Evolutionary conservation across 169 alveolate species (phyloP).

Genomic region (Amoebophrya sp.): DNA sequence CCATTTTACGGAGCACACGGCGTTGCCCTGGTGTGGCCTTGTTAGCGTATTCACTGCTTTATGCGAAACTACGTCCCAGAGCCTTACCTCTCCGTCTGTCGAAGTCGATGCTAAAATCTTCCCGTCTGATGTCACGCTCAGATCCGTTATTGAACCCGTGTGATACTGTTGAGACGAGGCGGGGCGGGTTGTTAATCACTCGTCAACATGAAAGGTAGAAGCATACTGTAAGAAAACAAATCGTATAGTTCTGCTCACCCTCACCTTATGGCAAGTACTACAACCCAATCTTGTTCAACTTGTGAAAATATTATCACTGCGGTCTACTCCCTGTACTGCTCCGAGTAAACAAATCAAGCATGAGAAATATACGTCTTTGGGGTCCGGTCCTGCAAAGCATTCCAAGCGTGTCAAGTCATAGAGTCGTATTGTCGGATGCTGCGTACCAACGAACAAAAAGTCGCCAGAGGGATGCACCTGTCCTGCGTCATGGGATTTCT

Average conservation of each 20-base stretch:
- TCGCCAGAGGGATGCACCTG: slow-evolving; percentile 16
- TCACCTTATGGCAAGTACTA: no score
- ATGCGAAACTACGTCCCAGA: not conserved
- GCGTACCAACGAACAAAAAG: not conserved
- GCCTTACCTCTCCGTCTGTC: not conserved
- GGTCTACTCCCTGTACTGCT: no score
- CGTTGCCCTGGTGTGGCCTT: not conserved
- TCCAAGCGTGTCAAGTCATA: not conserved
- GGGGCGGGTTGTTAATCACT: no score
- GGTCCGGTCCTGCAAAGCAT: not conserved
- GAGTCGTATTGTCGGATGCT: not conserved
- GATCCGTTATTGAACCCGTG: not conserved
- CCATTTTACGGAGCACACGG: not conserved
- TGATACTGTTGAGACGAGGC: not conserved
- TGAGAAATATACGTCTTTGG: not conserved
- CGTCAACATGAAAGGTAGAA: no score
- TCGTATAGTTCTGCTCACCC: not conserved
- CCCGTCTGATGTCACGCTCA: not conserved
- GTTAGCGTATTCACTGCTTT: not conserved
- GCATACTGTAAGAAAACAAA: no score
- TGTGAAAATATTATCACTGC: no score
- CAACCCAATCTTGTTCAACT: no score
- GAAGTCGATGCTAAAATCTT: not conserved
- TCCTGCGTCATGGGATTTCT: no score
- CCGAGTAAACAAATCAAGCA: no score